Conservation (phyloP, 208 protist genomes). For the Leishmania gerbilli region DNA sequence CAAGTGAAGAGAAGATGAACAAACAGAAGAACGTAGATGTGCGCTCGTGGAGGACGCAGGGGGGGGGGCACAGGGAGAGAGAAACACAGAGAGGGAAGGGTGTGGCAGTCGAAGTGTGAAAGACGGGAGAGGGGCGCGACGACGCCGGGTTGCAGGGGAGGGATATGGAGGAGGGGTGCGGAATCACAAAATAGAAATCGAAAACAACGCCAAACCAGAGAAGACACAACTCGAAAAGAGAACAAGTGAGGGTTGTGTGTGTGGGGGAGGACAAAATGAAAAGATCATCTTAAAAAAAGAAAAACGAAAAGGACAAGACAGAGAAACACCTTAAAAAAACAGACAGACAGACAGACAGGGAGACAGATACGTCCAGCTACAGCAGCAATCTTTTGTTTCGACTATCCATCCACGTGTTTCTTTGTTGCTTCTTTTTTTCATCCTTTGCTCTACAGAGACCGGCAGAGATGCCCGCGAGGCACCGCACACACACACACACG, state of each 20-base stretch:
- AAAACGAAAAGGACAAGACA: not conserved
- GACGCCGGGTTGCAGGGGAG: not conserved
- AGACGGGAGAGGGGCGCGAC: not conserved
- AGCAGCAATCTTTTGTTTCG: not conserved
- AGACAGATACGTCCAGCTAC: not conserved
- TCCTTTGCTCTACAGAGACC: not conserved
- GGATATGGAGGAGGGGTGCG: not conserved
- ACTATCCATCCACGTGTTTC: not conserved
- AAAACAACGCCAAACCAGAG: conserved; percentile 4
- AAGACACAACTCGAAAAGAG: not conserved
- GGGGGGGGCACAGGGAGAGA: not conserved
- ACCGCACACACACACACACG: not conserved
- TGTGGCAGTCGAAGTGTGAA: not conserved
- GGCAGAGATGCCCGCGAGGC: not conserved
- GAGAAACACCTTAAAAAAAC: not conserved
- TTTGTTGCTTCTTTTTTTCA: not conserved
- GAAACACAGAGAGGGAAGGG: not conserved
- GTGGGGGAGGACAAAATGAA: not conserved
- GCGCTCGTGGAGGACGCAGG: not conserved
- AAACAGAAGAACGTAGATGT: not conserved
- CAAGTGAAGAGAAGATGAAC: conserved; percentile 13
- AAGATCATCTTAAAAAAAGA: not conserved
- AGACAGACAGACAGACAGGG: not conserved
- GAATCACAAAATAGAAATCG: conserved; percentile 5
- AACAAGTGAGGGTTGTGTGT: not conserved